Evolutionary conservation across 306 rosid species (phyloP).

Genomic region (Gastrolobium villosum): DNA sequence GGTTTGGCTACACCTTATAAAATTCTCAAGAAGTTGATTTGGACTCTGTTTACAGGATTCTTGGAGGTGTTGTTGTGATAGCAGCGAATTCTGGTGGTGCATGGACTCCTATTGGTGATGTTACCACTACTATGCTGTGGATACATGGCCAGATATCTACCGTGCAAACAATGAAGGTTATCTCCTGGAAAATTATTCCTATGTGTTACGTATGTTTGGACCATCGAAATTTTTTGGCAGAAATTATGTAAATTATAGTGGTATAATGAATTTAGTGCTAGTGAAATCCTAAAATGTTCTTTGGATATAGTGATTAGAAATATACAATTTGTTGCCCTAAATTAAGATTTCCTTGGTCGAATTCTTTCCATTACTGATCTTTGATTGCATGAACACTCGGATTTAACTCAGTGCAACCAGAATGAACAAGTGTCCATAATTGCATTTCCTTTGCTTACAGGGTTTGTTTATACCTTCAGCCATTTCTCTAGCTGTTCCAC

Average conservation of each 20-base stretch:
- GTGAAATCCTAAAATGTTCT: constrained; percentile 28
- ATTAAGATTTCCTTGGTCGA: constrained; percentile 17
- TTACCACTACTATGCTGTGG: constrained; percentile 98
- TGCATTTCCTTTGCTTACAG: constrained; percentile 56
- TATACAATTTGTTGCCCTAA: neutral
- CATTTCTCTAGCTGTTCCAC: constrained; percentile 84
- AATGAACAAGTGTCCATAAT: constrained; percentile 26
- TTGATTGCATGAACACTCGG: constrained; percentile 23
- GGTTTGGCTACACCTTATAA: constrained; percentile 33
- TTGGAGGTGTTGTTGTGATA: constrained; percentile 96
- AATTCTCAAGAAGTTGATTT: constrained; percentile 40
- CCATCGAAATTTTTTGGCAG: neutral
- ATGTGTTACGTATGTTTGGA: constrained; percentile 9
- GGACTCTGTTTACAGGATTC: constrained; percentile 74
- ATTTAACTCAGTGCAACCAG: constrained; percentile 27
- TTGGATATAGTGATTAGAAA: constrained; percentile 16
- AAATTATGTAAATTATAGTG: constrained; percentile 22
- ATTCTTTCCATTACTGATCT: constrained; percentile 19
- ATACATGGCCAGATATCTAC: constrained; percentile 96
- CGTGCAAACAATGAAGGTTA: constrained; percentile 80
- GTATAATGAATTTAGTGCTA: constrained; percentile 24
- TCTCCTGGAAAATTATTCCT: constrained; percentile 33
- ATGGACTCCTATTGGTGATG: constrained; percentile 99
- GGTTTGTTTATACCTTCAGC: constrained; percentile 76
- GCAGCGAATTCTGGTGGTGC: constrained; percentile 99